Evolutionary conservation across 192 early-diverging fungal species (phyloP).

Genomic region (Anaeromyces robustus): DNA sequence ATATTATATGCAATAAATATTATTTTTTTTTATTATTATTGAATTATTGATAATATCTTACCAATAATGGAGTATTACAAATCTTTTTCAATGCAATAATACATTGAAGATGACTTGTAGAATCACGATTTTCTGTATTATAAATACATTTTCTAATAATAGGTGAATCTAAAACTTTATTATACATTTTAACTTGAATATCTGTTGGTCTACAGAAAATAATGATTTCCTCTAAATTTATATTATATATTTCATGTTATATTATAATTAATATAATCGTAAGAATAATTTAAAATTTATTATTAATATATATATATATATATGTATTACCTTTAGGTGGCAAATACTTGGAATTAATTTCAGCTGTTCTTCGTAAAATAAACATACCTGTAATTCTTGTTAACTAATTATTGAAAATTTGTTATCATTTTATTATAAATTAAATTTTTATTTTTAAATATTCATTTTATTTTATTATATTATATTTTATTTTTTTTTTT

Average conservation of each 20-base stretch:
- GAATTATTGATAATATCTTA: too few relatives aligned
- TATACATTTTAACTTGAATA: constrained; percentile 21
- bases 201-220: constrained; percentile 1
- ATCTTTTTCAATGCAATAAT: constrained; percentile 24
- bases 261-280: too few relatives aligned
- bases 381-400: constrained; percentile 25
- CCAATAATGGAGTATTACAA: constrained; percentile 16
- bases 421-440: not conserved
- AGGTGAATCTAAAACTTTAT: constrained; percentile 7
- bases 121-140: not conserved
- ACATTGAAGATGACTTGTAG: constrained; percentile 15
- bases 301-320: too few relatives aligned
- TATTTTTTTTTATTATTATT: not conserved
- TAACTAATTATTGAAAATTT: constrained; percentile 7
- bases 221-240: not conserved
- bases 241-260: too few relatives aligned
- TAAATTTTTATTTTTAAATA: too few relatives aligned
- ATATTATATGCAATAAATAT: too few relatives aligned
- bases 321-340: constrained; percentile 25
- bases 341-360: constrained; percentile 29
- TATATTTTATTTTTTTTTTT: too few relatives aligned
- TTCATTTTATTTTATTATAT: too few relatives aligned
- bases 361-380: constrained; percentile 38
- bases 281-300: too few relatives aligned
- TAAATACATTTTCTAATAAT: constrained; percentile 7